Evolutionary conservation across 2,329 filamentous ascomycete species (phyloP), one percentile per base, ranked within the genome.

Genomic region (Ceratocystis cacaofunesta): DNA sequence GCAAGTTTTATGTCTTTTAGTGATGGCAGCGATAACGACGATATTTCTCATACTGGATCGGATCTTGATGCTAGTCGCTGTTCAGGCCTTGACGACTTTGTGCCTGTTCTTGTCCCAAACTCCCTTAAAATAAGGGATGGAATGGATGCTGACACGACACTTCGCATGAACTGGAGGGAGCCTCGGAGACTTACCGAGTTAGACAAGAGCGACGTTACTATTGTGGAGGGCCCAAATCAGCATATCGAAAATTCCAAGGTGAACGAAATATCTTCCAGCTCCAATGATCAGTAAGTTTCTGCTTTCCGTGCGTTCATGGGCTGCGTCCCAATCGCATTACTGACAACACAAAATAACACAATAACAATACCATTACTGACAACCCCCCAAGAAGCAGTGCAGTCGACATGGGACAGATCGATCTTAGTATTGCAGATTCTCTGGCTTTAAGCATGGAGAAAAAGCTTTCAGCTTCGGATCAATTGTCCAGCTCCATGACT

Each of bases 231-330:
- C 19, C 8, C 60, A 5, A 25, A 46, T 25, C 44, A 43, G 36
- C 19, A 41, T 15, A 55, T 65, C n/a, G 46, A 65, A 12, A 28
- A 15, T 1, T 55, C 46, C 8, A 60, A 22, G 4, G 19, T 63
- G 15, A 28, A 65, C 7, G 64, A 65, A 19, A 12, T 25, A 52
- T 62, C 48, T 28, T 12, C 46, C 2, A 10, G 10, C 15, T 48
- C 61, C 2, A 64, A 36, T 15, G 43, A 52, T 3, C 19, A 28
- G 62, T 66, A 50, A 64, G 25, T 1, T 64, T 74, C 74, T 65
- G 65, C 0, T 82, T 85, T 50, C 36, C 36, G 36, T 41, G 36
- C 36, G 36, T 41, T 10, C 1, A 12, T 41, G 10, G 10, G 8
- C 36, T 41, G 10, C 36, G 36, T 41, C 3, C 10, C 10, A 12